Evolutionary conservation across 1,284 basidiomycete species (phyloP).

Genomic region (Paramarasmius palmivorus): DNA sequence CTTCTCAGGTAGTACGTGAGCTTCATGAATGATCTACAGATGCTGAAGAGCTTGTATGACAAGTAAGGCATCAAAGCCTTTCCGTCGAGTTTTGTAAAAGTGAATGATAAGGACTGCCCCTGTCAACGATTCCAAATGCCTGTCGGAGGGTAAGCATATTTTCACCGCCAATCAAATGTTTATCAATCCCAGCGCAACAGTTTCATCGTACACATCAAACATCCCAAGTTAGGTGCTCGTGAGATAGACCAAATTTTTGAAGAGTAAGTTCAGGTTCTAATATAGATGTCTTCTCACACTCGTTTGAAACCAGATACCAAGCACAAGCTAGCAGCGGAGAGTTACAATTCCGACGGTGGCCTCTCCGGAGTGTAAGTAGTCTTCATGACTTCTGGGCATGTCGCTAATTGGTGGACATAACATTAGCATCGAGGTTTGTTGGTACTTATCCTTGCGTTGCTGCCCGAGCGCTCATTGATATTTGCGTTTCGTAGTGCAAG

Average conservation of each 20-base stretch:
- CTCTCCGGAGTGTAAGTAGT: constrained; percentile 56
- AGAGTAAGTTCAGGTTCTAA: neutral
- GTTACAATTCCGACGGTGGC: constrained; percentile 66
- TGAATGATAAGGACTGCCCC: constrained; percentile 23
- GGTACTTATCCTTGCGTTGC: constrained; percentile 1
- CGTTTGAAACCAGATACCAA: constrained; percentile 60
- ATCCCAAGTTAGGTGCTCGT: constrained; percentile 33
- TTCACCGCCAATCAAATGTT: neutral
- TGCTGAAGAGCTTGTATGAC: neutral
- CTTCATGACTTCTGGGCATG: neutral
- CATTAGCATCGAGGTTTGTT: neutral
- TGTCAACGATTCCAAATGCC: constrained; percentile 50
- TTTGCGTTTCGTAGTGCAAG: constrained; percentile 59
- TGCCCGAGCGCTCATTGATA: constrained; percentile 10
- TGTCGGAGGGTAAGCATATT: constrained; percentile 38
- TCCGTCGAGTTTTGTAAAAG: too few relatives aligned
- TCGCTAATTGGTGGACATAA: too few relatives aligned
- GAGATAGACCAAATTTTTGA: constrained; percentile 56
- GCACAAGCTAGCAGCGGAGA: constrained; percentile 54
- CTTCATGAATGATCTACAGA: neutral
- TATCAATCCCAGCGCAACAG: constrained; percentile 43
- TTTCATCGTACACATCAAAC: constrained; percentile 58
- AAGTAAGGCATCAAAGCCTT: constrained; percentile 26
- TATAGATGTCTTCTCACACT: neutral
- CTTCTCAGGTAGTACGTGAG: constrained; percentile 1